phyloP scores from a whole-genome alignment of 768 basidiomycete genomes.

The Lactarius sanguifluus region DNA sequence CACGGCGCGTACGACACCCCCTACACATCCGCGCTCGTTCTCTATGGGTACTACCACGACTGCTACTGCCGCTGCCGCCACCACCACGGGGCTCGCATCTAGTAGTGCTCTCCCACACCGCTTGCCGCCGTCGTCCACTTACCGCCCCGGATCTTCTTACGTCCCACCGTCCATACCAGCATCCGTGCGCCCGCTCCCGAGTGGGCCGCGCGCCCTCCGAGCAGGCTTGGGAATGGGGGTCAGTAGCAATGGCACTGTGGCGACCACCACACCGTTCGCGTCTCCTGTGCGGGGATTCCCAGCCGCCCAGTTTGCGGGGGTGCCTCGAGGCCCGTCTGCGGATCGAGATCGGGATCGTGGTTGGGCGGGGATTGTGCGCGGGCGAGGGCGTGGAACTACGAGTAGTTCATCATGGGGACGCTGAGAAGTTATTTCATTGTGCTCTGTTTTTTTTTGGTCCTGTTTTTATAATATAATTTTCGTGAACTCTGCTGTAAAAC shows the following conservation, averaged over 20 bases:
- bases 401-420: slow-evolving; percentile 26
- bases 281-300: slow-evolving; percentile 9
- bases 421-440: background rate
- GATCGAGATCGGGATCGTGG: slow-evolving; percentile 29
- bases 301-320: slow-evolving; percentile 19
- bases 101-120: slow-evolving; percentile 13
- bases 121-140: slow-evolving; percentile 26
- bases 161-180: slow-evolving; percentile 22
- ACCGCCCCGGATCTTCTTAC: slow-evolving; percentile 24
- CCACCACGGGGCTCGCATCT: slow-evolving; percentile 6
- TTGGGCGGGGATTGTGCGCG: slow-evolving; percentile 20
- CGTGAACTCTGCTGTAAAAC: background rate
- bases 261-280: background rate
- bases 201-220: slow-evolving; percentile 29
- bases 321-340: slow-evolving; percentile 28
- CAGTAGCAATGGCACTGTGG: background rate
- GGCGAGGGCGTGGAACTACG: slow-evolving; percentile 23
- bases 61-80: background rate
- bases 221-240: slow-evolving; percentile 12
- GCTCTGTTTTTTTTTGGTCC: background rate
- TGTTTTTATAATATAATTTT: slow-evolving; percentile 1
- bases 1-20: slow-evolving; percentile 7
- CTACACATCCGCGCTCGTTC: slow-evolving; percentile 30
- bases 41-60: background rate
- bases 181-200: slow-evolving; percentile 28